Evolutionary conservation across 495 filamentous ascomycete species (phyloP).

Genomic region (Venustampulla echinocandica): DNA sequence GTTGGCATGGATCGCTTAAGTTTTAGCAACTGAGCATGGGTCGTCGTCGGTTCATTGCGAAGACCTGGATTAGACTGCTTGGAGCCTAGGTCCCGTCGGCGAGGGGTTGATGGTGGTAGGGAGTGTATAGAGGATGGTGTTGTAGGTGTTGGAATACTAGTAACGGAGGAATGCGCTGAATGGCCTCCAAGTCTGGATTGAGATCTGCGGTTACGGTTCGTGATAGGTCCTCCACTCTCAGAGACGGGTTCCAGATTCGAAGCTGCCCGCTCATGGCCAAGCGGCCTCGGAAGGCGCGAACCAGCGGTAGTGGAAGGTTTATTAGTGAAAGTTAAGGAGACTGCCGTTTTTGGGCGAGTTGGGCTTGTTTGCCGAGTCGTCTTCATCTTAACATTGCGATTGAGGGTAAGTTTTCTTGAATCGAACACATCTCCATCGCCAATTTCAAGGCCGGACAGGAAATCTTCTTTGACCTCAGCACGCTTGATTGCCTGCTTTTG

Average conservation of each 20-base stretch:
- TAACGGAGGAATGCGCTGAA: slow-evolving; percentile 53
- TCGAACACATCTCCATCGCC: slow-evolving; percentile 75
- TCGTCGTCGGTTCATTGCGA: slow-evolving; percentile 54
- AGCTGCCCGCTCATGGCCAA: slow-evolving; percentile 54
- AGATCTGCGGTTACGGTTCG: slow-evolving; percentile 42
- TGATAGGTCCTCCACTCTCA: slow-evolving; percentile 72
- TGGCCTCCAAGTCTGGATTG: slow-evolving; percentile 57
- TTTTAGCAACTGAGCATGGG: slow-evolving; percentile 64
- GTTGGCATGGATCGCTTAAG: slow-evolving; percentile 83
- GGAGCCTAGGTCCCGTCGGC: slow-evolving; percentile 47
- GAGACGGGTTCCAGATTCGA: slow-evolving; percentile 89
- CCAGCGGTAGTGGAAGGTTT: slow-evolving; percentile 39
- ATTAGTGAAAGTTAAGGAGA: slow-evolving; percentile 84
- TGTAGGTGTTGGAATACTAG: slow-evolving; percentile 50
- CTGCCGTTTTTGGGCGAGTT: slow-evolving; percentile 58
- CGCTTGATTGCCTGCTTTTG: slow-evolving; percentile 25
- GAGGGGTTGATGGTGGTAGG: slow-evolving; percentile 44
- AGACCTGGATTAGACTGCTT: slow-evolving; percentile 47
- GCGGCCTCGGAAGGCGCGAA: slow-evolving; percentile 53
- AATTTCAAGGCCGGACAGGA: slow-evolving; percentile 80
- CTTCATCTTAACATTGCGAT: slow-evolving; percentile 88
- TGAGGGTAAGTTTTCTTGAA: slow-evolving; percentile 70
- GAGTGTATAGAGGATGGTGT: slow-evolving; percentile 41
- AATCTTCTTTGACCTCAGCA: slow-evolving; percentile 60
- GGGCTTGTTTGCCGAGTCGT: slow-evolving; percentile 56